These are phyloP conservation scores for Termitomyces titanicus DNA, from an alignment of 768 basidiomycete species.

Conservation along the genomic window DNA sequence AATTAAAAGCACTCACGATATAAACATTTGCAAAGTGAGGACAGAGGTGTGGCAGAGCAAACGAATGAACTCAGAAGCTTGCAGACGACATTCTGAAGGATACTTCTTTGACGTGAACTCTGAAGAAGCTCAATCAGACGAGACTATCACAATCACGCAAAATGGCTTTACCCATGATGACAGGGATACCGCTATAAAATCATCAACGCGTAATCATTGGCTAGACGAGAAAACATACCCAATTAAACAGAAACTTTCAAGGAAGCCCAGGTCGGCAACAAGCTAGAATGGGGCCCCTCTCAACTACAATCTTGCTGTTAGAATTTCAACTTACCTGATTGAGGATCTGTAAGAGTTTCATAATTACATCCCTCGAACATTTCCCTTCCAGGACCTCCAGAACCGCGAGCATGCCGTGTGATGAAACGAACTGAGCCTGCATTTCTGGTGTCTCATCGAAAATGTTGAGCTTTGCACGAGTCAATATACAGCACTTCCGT, in stretches of 20 bases:
- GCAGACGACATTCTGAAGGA: constrained; percentile 88
- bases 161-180: constrained; percentile 74
- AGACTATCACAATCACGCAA: background rate
- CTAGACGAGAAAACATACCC: constrained; percentile 43
- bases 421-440: constrained; percentile 82
- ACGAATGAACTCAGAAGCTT: constrained; percentile 93
- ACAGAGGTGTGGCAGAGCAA: constrained; percentile 90
- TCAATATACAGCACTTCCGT: background rate
- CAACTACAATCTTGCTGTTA: background rate
- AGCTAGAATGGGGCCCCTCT: constrained; percentile 34
- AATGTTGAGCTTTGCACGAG: constrained; percentile 57
- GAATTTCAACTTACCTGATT: constrained; percentile 60
- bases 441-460: constrained; percentile 81
- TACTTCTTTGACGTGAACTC: constrained; percentile 95
- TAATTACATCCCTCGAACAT: constrained; percentile 79
- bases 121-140: constrained; percentile 21
- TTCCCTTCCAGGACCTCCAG: constrained; percentile 89
- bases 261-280: constrained; percentile 72
- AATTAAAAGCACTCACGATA: constrained; percentile 65
- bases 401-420: constrained; percentile 94
- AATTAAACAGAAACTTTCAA: constrained; percentile 95
- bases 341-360: constrained; percentile 83
- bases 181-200: constrained; percentile 76
- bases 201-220: background rate
- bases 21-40: constrained; percentile 97